A percentile compares a stretch with the other conserved stretches of the same genome.
These are phyloP conservation scores for Camellia japonica DNA, from an alignment of 148 eudicot species.

Conservation along the genomic window DNA sequence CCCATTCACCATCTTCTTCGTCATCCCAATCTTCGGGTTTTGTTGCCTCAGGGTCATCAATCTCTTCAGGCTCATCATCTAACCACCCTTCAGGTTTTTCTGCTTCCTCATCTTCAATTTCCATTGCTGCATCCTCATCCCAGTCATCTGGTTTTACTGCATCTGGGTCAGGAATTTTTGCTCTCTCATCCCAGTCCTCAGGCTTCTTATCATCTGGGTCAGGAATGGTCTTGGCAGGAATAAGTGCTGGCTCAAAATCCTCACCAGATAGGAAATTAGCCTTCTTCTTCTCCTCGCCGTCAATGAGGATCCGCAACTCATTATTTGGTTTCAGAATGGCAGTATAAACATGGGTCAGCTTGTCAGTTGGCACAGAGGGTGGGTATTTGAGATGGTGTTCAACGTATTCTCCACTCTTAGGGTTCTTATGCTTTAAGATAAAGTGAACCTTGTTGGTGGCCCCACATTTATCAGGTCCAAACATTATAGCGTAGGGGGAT, in stretches of 20 bases:
- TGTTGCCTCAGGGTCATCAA: slow-evolving; percentile 90
- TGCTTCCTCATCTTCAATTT: slow-evolving; percentile 84
- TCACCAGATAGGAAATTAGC: slow-evolving; percentile 67
- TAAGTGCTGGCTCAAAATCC: slow-evolving; percentile 74
- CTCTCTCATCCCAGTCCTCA: slow-evolving; percentile 94
- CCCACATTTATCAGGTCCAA: slow-evolving; percentile 96
- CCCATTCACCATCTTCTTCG: slow-evolving; percentile 98
- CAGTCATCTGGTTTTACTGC: slow-evolving; percentile 90
- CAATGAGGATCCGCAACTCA: slow-evolving; percentile 62
- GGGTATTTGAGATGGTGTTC: slow-evolving; percentile 93
- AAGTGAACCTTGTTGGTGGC: slow-evolving; percentile 97
- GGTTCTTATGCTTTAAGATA: slow-evolving; percentile 85
- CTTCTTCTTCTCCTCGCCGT: slow-evolving; percentile 93
- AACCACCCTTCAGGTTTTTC: slow-evolving; percentile 97
- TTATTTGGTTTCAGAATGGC: slow-evolving; percentile 80
- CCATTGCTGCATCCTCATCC: slow-evolving; percentile 99
- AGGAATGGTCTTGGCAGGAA: slow-evolving; percentile 82
- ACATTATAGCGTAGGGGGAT: slow-evolving; percentile 82
- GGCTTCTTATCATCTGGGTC: slow-evolving; percentile 95
- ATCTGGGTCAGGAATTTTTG: slow-evolving; percentile 60
- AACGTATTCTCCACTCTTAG: slow-evolving; percentile 77
- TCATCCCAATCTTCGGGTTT: slow-evolving; percentile 99
- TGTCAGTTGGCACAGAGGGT: slow-evolving; percentile 90
- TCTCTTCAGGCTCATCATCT: slow-evolving; percentile 91
- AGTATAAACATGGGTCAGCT: slow-evolving; percentile 76